Conservation (phyloP, 768 basidiomycete species). For the Lactifluus hygrophoroides region DNA sequence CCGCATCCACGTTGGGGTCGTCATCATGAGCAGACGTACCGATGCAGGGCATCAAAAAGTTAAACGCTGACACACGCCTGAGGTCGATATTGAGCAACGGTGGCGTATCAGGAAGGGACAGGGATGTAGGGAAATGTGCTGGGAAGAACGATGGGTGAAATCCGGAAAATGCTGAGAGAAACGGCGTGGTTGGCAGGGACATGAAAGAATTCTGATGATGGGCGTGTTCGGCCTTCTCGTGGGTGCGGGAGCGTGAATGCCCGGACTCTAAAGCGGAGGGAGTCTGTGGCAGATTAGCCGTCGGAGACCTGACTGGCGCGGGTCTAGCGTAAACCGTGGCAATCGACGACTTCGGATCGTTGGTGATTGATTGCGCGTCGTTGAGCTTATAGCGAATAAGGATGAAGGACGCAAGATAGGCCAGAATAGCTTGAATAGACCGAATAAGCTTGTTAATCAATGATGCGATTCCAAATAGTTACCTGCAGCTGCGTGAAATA, state of each 20-base stretch:
- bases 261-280: conserved; percentile 9
- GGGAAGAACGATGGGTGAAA: neutral
- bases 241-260: neutral
- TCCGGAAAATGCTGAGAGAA: neutral
- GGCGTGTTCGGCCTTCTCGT: neutral
- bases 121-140: neutral
- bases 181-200: neutral
- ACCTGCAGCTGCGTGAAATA: conserved; percentile 16
- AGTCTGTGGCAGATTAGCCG: neutral
- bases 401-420: conserved; percentile 14
- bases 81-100: conserved; percentile 13
- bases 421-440: conserved; percentile 10
- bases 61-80: neutral
- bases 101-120: conserved; percentile 5
- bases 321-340: conserved; percentile 1
- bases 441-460: neutral
- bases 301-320: neutral
- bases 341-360: neutral
- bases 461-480: neutral
- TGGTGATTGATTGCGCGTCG: neutral
- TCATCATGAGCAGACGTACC: neutral
- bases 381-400: conserved; percentile 12
- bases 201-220: neutral
- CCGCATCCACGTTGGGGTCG: conserved; percentile 2
- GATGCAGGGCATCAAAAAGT: neutral